Evolutionary conservation across 192 early-diverging fungal species (phyloP), one percentile per base, ranked within the genome.

Genomic region (Blastocladiella britannica): DNA sequence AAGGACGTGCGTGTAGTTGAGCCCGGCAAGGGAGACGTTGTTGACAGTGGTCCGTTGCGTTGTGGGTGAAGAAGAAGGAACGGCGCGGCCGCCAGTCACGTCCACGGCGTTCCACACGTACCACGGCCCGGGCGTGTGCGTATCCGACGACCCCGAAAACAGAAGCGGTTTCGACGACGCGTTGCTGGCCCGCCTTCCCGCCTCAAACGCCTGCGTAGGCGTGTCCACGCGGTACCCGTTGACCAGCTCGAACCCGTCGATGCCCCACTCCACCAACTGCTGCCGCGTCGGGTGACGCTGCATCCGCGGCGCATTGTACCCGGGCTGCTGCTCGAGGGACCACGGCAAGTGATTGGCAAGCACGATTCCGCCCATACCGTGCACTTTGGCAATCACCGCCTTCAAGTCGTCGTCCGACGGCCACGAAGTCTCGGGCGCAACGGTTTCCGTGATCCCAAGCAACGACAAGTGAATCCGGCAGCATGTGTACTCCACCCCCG

Each of bases 271-370:
- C 12, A 79, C 62, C 0, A 83, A 66, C 8, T 67, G 57, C 51
- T 76, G 66, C 29, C 76, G 60, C 12, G 76, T 73, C 22, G 80
- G 82, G 31, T 83, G 81, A 53, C 76, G 65, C 12, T 73, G 77
- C 54, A 86, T 66, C 5, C 77, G 72, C 26, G 77, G 67, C 7
- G 70, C 51, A 28, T 74, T 52, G 60, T 80, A 75, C 24, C 72
- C 70, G 52, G 69, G 65, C 53, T 74, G 72, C 71, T 62, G 28
- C 2, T 68, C 66, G 62, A 81, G 83, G 55, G 77, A 80, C 83
- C 83, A 86, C 0, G 83, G 83, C 53, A 86, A 82, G 60, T 86
- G 83, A 65, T 86, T 86, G 3, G 83, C 79, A 53, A 83, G 79
- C 0, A 79, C 83, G 23, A 86, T 56, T 0, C 83, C 83, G 29